Evolutionary conservation across 108 stramenopile genomes (phyloP), one percentile per base, ranked within the genome.

Genomic region (Seminavis robusta): DNA sequence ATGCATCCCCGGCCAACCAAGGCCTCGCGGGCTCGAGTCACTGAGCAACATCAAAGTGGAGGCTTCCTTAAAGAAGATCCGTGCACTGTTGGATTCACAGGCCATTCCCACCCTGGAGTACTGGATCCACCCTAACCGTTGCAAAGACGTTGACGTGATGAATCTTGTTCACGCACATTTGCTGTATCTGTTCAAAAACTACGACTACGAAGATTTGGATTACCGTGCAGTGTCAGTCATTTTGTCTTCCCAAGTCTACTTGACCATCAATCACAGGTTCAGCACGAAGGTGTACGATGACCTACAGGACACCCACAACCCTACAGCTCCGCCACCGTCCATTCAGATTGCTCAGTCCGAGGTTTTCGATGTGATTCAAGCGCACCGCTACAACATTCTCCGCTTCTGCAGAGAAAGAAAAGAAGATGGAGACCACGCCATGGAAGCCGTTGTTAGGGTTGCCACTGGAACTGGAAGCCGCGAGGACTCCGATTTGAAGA

Each of bases 251-350:
- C 97, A 99, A 70, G 94, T 99, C 13, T 99, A 92, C 67, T 61
- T 99, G 31, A 96, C 91, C 43, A 97, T 98, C 57, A 98, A 99
- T 59, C 94, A 94, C 57, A 88, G 95, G 33, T 99, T 97, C 74
- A 88, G 81, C 57, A 85, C 49, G 54, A 77, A 86, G 47, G 84
- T 84, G 7, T 94, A 94, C 63, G 94, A 94, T 55, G 94, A 96
- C 58, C 69, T 99, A 42, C 93, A 95, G 38, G 89, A 94, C 46
- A 80, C 74, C 47, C 68, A 80, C 11, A 87, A 94, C 20, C 89
- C 90, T 30, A 85, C 81, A 19, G 79, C 92, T 31, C 91, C 92
- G 29, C 90, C 94, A 2, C 88, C 91, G 25, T 93, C 76, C 3
- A 93, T 94, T 61, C 95, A 94, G 66, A 95, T 98, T 19, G 90